phyloP scores from a whole-genome alignment of 2,329 filamentous ascomycete species.

The Didymella arachidicola region DNA sequence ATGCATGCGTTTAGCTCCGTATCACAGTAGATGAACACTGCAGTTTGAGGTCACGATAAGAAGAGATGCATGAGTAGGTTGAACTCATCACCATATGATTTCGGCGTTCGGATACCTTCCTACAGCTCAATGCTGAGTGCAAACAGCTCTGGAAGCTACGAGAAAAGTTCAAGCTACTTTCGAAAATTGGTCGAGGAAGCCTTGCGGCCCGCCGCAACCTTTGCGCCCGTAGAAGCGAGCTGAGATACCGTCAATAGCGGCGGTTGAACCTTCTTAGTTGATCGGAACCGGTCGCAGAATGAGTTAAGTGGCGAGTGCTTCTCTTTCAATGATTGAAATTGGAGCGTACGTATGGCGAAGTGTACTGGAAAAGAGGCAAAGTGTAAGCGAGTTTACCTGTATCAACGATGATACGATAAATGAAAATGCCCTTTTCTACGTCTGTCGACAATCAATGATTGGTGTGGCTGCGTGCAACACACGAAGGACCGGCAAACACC shows the following conservation, averaged over 20 bases:
- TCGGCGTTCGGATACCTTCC: no score
- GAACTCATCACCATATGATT: neutral
- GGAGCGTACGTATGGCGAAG: neutral
- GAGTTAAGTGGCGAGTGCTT: neutral
- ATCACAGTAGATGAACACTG: neutral
- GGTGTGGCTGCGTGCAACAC: no score
- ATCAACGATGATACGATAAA: neutral
- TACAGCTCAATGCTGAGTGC: neutral
- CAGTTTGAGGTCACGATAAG: neutral
- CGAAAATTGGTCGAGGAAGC: neutral
- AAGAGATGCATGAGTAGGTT: no score
- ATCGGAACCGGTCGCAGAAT: neutral
- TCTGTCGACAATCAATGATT: neutral
- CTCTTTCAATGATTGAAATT: neutral
- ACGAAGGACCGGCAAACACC: no score
- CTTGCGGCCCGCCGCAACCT: neutral
- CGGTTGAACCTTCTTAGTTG: neutral
- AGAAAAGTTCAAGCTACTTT: neutral
- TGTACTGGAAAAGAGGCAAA: conserved; percentile 1
- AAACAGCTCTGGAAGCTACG: neutral
- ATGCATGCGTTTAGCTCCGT: neutral
- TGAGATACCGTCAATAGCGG: neutral
- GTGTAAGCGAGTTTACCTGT: neutral
- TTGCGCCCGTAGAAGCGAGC: neutral
- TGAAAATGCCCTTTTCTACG: no score